These are phyloP conservation scores for Myrica gale DNA, from an alignment of 306 rosid genomes.

Conservation along the genomic window DNA sequence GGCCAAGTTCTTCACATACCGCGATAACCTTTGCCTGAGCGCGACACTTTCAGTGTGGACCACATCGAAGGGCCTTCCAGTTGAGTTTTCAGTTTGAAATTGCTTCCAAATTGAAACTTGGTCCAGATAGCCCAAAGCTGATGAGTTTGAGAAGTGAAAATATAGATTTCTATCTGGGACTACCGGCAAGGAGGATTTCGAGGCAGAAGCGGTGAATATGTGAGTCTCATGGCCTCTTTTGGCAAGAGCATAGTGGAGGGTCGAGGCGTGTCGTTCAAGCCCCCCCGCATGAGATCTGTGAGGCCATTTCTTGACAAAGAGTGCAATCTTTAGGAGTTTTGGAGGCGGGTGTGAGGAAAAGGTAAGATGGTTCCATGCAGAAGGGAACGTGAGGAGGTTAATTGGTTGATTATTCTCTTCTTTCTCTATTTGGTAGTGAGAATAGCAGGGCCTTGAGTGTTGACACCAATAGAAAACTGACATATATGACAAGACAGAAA, in stretches of 20 bases:
- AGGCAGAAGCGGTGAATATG: slow-evolving; percentile 52
- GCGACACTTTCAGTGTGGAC: slow-evolving; percentile 67
- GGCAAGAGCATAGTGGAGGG: slow-evolving; percentile 67
- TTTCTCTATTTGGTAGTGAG: slow-evolving; percentile 34
- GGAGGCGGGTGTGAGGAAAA: slow-evolving; percentile 44
- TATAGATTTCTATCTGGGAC: slow-evolving; percentile 32
- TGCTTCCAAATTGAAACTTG: slow-evolving; percentile 60
- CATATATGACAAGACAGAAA: slow-evolving; percentile 40
- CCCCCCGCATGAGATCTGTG: slow-evolving; percentile 61
- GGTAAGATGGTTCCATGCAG: slow-evolving; percentile 55
- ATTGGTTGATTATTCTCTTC: slow-evolving; percentile 32
- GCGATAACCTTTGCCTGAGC: slow-evolving; percentile 51
- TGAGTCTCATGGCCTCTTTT: slow-evolving; percentile 71
- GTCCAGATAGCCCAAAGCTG: slow-evolving; percentile 62
- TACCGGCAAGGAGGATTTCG: slow-evolving; percentile 30
- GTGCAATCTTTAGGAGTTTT: slow-evolving; percentile 55
- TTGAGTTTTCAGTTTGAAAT: slow-evolving; percentile 57
- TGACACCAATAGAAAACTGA: slow-evolving; percentile 46
- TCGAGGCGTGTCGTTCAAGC: slow-evolving; percentile 69
- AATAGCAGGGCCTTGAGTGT: slow-evolving; percentile 34
- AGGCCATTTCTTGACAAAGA: slow-evolving; percentile 80
- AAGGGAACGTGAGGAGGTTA: slow-evolving; percentile 54
- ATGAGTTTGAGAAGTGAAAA: slow-evolving; percentile 63
- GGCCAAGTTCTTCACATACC: slow-evolving; percentile 41
- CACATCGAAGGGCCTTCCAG: slow-evolving; percentile 51